phyloP scores from a whole-genome alignment of 306 rosid genomes.

The Hippophae tibetana region DNA sequence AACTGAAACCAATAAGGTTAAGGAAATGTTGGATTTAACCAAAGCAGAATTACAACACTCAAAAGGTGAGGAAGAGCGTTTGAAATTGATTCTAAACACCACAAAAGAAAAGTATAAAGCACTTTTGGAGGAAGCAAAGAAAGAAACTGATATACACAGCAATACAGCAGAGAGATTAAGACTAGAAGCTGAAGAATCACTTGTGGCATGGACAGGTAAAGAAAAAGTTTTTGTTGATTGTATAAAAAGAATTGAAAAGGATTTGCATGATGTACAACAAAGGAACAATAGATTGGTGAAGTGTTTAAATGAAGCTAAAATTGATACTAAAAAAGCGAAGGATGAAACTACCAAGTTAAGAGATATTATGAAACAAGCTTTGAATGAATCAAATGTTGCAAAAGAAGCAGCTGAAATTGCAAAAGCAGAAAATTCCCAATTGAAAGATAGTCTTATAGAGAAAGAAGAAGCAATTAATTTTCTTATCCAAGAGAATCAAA shows the following conservation, averaged over 20 bases:
- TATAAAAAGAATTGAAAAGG: constrained; percentile 61
- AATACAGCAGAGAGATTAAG: constrained; percentile 63
- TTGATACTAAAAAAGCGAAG: constrained; percentile 32
- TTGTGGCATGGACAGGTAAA: constrained; percentile 63
- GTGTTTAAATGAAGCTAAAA: constrained; percentile 28
- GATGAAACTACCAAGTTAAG: constrained; percentile 68
- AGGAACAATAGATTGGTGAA: constrained; percentile 33
- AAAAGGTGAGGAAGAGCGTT: constrained; percentile 45
- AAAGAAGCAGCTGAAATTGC: constrained; percentile 77
- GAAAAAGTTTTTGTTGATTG: constrained; percentile 66
- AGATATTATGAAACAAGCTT: constrained; percentile 80
- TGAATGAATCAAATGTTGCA: constrained; percentile 73
- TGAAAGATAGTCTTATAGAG: constrained; percentile 40
- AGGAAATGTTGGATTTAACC: constrained; percentile 30
- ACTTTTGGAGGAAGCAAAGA: constrained; percentile 33
- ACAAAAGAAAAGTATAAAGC: constrained; percentile 39
- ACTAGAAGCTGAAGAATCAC: constrained; percentile 72
- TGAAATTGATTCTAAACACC: constrained; percentile 25
- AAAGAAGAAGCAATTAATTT: constrained; percentile 31
- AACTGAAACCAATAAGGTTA: constrained; percentile 54
- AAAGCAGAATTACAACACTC: constrained; percentile 49
- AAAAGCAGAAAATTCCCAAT: constrained; percentile 48
- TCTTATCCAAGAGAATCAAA: constrained; percentile 51
- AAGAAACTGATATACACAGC: constrained; percentile 55
- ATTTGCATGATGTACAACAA: constrained; percentile 34